Base-by-base conservation (phyloP, 2,329 filamentous ascomycete genomes). In the Fusarium nodosum region DNA sequence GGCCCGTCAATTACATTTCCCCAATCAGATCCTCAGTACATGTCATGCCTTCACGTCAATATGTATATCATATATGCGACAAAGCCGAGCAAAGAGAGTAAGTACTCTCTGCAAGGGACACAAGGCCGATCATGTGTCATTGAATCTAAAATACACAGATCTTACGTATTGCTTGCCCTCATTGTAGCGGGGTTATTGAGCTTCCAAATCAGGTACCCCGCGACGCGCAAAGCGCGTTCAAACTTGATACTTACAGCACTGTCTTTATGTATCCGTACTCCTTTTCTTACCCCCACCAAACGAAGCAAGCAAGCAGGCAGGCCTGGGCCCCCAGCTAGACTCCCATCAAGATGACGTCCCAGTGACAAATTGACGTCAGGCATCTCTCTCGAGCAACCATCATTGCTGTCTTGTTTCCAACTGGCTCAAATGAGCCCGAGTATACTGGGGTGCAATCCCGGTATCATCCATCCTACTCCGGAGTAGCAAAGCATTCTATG, bases 321-420 rank as follows among this genome's bases (percentile, higher is more conserved):
- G 47, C 20, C 47, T 38, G 36, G 36, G 11, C 51, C 42, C 42
- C 42, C n/a, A 30, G 41, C 52, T 12, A 20, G 36, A 39, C n/a
- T 68, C 42, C 52, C 53, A 48, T 64, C 44, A 33, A 60, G 46
- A 70, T 70, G 67, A 70, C 67, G 67, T 71, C 15, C 13, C 16
- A 50, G 67, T 70, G 59, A 57, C 68, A 34, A n/a, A 41, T 47
- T 71, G 67, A 70, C 67, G 67, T 70, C 67, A 70, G 61, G 28
- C 26, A 42, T 50, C 28, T 60, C 36, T 46, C 51, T 41, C 18
- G 41, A 64, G 54, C 58, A 71, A 64, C 54, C 67, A 64, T 70
- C 53, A 67, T 53, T 61, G 33, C 33, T 46, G 30, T 60, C 60
- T 53, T 28, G 31, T 18, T 38, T 34, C 42, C 46, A 53, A 65